Base-by-base conservation (phyloP, 148 eudicot species). In the Pharnaceum exiguum region DNA sequence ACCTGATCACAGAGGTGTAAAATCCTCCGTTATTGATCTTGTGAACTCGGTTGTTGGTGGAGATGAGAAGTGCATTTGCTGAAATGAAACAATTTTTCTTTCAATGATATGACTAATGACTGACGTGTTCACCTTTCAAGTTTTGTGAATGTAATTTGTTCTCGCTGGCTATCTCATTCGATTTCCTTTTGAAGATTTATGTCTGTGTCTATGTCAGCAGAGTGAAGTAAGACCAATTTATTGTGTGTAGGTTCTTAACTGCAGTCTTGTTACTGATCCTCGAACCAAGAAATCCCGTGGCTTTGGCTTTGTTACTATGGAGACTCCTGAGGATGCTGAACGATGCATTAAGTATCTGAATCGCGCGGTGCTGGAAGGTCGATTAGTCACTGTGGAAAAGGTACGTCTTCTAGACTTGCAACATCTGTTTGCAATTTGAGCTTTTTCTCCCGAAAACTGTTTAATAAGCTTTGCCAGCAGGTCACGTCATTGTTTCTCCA, bases 311-410 rank as follows among this genome's bases (percentile, higher is more conserved):
- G 68, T 86, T 55, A 78, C 86, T 31, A 80, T 86, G 95, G 89
- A 80, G 61, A 71, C 84, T 32, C 44, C 35, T 48, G 81, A 82
- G 52, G 82, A 77, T 75, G 95, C 89, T 5, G 73, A 80, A 3
- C 77, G 79, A 35, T 86, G 95, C 68, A 64, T 83, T 35, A 83
- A 86, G 73, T 59, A 80, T 70, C 82, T 86, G 24, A 72, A 86
- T 60, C 95, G 80, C 29, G 46, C 95, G 33, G 89, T 83, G 55
- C 86, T 86, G 31, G 89, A 86, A 75, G 95, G 89, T 22, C 84
- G 95, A 65, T 67, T 80, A 55, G 67, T 86, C 55, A 78, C 95
- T 5, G 82, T 81, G 51, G 84, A 84, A 57, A 81, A 73, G 90
- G 90, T 84, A 78, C 40, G 36, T 57, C 23, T 49, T 52, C 58